Conservation (phyloP, 176 grass and related monocot species). For the Triticum urartu region DNA sequence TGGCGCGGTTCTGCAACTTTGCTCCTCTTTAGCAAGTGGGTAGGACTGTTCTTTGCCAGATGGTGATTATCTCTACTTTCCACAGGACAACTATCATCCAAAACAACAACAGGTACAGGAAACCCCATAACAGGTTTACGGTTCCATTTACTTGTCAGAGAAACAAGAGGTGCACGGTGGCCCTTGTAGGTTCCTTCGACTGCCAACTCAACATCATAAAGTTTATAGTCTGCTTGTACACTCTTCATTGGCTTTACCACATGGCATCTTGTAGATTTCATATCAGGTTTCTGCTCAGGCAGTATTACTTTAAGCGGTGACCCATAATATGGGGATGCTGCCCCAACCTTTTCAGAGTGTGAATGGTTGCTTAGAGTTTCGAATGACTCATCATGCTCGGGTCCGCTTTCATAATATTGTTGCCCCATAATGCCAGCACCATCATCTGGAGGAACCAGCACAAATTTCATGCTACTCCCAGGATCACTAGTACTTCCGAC, state of each 20-base stretch:
- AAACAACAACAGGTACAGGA: conserved; percentile 60
- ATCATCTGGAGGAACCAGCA: conserved; percentile 9
- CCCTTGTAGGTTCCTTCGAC: conserved; percentile 75
- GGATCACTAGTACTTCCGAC: conserved; percentile 10
- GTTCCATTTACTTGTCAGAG: conserved; percentile 93
- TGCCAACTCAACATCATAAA: conserved; percentile 80
- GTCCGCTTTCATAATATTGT: conserved; percentile 3
- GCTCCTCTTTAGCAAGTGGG: conserved; percentile 51
- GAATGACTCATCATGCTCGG: conserved; percentile 44
- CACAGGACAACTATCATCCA: conserved; percentile 53
- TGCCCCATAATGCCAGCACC: conserved; percentile 3
- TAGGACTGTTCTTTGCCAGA: conserved; percentile 44
- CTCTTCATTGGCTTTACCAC: conserved; percentile 61
- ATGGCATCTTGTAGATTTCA: conserved; percentile 31
- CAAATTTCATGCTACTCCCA: conserved; percentile 19
- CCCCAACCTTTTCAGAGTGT: conserved; percentile 36
- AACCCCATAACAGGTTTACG: conserved; percentile 82
- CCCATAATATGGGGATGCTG: conserved; percentile 28
- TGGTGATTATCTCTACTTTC: conserved; percentile 34
- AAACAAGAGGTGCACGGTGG: conserved; percentile 73
- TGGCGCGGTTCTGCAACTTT: conserved; percentile 30
- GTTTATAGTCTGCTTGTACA: conserved; percentile 31
- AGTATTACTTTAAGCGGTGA: conserved; percentile 38
- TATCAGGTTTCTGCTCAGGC: conserved; percentile 35
- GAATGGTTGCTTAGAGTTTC: conserved; percentile 52